A percentile compares a stretch with the other conserved stretches of the same genome.
phyloP scores from a whole-genome alignment of 2,329 filamentous ascomycete genomes.

The Cladobotryum mycophilum region DNA sequence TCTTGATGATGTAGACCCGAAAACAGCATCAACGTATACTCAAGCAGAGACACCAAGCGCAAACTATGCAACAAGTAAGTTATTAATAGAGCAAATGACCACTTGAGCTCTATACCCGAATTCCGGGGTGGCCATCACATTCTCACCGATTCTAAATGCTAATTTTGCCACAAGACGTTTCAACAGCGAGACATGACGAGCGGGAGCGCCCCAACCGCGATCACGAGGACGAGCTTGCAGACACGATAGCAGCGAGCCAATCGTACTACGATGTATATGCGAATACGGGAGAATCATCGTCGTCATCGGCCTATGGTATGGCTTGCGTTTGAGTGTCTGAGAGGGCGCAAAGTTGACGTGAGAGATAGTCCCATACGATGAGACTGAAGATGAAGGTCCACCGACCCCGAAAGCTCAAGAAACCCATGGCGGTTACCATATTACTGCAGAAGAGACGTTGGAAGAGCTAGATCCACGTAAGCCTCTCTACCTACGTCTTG shows the following conservation, averaged over 20 bases:
- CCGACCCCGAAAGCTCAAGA: conserved; percentile 16
- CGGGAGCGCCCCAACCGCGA: conserved; percentile 2
- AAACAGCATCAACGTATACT: not conserved
- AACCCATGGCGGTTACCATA: conserved; percentile 9
- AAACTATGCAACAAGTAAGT: conserved; percentile 9
- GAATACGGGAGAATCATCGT: conserved; percentile 13
- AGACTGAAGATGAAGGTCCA: conserved; percentile 22
- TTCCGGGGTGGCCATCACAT: not conserved
- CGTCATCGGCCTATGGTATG: conserved; percentile 17
- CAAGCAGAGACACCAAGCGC: conserved; percentile 2
- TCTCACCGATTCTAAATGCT: not conserved
- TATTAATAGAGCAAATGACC: not conserved
- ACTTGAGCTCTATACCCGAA: not conserved
- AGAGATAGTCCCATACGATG: conserved; percentile 13
- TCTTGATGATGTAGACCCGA: conserved; percentile 8
- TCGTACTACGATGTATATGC: conserved; percentile 14
- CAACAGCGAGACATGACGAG: conserved; percentile 2
- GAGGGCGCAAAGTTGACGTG: not conserved
- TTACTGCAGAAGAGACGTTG: conserved; percentile 6
- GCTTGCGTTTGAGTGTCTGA: not conserved
- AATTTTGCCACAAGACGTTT: not conserved
- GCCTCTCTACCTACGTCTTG: conserved; percentile 8
- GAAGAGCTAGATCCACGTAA: conserved; percentile 33
- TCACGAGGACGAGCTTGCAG: conserved; percentile 15
- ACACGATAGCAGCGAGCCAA: conserved; percentile 15